Percentiles rank a stretch among this genome's conserved stretches.
phyloP scores from a whole-genome alignment of 495 filamentous ascomycete species.

The Aspergillus egyptiacus region DNA sequence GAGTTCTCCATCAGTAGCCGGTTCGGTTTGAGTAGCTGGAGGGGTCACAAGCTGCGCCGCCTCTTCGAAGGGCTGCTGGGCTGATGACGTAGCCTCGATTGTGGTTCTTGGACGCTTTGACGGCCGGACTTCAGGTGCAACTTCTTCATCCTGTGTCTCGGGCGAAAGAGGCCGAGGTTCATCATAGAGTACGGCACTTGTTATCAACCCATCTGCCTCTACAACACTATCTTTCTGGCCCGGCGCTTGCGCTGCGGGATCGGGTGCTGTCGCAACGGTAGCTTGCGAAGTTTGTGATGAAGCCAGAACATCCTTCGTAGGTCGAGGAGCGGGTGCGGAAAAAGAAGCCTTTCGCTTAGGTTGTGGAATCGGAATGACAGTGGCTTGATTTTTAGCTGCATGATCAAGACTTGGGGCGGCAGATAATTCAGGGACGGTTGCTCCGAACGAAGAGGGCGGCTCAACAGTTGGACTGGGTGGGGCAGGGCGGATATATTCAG shows the following conservation, averaged over 20 bases:
- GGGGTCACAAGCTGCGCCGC: slow-evolving; percentile 15
- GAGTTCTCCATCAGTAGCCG: slow-evolving; percentile 18
- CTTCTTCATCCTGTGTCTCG: slow-evolving; percentile 1
- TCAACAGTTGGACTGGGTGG: slow-evolving; percentile 22
- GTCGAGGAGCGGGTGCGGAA: slow-evolving; percentile 8
- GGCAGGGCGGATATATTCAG: slow-evolving; percentile 16
- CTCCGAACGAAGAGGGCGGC: slow-evolving; percentile 16
- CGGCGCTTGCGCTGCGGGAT: neutral
- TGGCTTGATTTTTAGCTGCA: slow-evolving; percentile 11
- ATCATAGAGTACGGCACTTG: neutral
- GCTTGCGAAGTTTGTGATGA: slow-evolving; percentile 12
- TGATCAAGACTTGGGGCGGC: neutral
- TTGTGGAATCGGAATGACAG: slow-evolving; percentile 26
- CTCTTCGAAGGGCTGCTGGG: neutral
- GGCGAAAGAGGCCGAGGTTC: neutral
- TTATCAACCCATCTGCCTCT: neutral
- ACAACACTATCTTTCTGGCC: neutral
- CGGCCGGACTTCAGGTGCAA: slow-evolving; percentile 18
- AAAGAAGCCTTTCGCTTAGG: slow-evolving; percentile 28
- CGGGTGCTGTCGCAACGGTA: slow-evolving; percentile 1
- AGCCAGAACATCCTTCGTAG: slow-evolving; percentile 13
- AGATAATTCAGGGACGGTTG: slow-evolving; percentile 13
- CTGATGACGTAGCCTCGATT: slow-evolving; percentile 2
- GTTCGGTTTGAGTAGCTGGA: slow-evolving; percentile 19
- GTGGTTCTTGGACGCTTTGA: slow-evolving; percentile 20